Evolutionary conservation across 1,139 yeast genomes (phyloP).

Genomic region (Pichiaceae sp.): DNA sequence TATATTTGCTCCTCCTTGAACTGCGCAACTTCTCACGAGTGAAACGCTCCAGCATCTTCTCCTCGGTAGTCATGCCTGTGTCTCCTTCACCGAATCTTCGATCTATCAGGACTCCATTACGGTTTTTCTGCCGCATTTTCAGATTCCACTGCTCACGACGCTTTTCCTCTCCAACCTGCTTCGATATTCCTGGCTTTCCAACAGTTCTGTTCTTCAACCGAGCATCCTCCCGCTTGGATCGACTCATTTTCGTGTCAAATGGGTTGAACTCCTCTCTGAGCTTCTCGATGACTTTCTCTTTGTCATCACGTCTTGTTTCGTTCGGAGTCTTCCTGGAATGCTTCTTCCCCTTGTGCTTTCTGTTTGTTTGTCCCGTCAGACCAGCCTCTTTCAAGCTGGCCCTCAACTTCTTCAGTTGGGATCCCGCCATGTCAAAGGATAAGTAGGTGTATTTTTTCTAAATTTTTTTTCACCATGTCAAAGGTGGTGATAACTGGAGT

Average conservation of each 20-base stretch:
- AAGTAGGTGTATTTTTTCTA: background rate
- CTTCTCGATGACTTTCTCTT: constrained; percentile 42
- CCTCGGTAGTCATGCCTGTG: constrained; percentile 66
- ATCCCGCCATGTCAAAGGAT: constrained; percentile 64
- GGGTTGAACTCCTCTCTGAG: constrained; percentile 84
- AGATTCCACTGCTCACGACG: constrained; percentile 63
- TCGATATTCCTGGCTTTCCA: constrained; percentile 65
- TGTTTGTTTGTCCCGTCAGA: constrained; percentile 71
- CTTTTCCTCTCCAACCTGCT: constrained; percentile 70
- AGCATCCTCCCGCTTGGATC: constrained; percentile 59
- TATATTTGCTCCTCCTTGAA: constrained; percentile 49
- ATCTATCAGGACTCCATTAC: constrained; percentile 73
- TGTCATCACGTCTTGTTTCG: constrained; percentile 63
- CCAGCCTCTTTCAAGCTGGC: constrained; percentile 73
- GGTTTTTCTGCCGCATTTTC: constrained; percentile 52
- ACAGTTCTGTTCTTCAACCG: constrained; percentile 52
- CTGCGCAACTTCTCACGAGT: constrained; percentile 75
- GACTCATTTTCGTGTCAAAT: constrained; percentile 69
- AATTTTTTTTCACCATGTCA: constrained; percentile 3
- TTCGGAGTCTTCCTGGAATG: constrained; percentile 43
- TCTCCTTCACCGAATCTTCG: constrained; percentile 90
- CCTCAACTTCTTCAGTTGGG: constrained; percentile 77
- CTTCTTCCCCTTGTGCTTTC: constrained; percentile 45
- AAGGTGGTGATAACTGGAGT: constrained; percentile 90
- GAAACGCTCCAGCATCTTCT: constrained; percentile 91